Evolutionary conservation across 1,139 yeast species (phyloP).

Genomic region (Suhomyces kunorum): DNA sequence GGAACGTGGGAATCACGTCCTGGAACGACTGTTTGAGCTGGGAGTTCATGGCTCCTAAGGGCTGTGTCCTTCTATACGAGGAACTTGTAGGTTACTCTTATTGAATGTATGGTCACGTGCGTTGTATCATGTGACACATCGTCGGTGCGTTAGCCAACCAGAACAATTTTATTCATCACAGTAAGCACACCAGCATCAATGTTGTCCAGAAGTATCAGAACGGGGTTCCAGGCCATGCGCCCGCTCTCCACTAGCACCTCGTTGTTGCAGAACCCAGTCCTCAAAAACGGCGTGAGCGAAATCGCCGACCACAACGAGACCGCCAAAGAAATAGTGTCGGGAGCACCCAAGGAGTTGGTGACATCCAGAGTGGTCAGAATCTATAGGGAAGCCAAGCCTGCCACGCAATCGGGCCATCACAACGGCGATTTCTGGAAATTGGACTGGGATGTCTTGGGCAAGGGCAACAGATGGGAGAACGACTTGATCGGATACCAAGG

Average conservation of each 20-base stretch:
- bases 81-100: no score
- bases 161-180: conserved; percentile 14
- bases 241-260: conserved; percentile 22
- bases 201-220: conserved; percentile 28
- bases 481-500: conserved; percentile 87
- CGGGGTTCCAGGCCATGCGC: conserved; percentile 21
- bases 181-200: conserved; percentile 14
- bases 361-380: conserved; percentile 73
- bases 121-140: conserved; percentile 1
- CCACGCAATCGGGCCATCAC: conserved; percentile 73
- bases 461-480: conserved; percentile 87
- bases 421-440: conserved; percentile 67
- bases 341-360: conserved; percentile 73
- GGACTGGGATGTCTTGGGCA: conserved; percentile 81
- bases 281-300: conserved; percentile 19
- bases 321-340: conserved; percentile 65
- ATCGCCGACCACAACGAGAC: conserved; percentile 17
- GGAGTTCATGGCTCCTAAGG: conserved; percentile 13
- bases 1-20: conserved; percentile 53
- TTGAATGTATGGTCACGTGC: neutral
- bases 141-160: conserved; percentile 23
- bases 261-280: conserved; percentile 18
- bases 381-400: conserved; percentile 74
- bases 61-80: no score
- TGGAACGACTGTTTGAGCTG: conserved; percentile 37